A percentile compares a stretch with the other conserved stretches of the same genome.
These are phyloP conservation scores for Inonotus hispidus DNA, from an alignment of 1,284 basidiomycete genomes.

Conservation along the genomic window DNA sequence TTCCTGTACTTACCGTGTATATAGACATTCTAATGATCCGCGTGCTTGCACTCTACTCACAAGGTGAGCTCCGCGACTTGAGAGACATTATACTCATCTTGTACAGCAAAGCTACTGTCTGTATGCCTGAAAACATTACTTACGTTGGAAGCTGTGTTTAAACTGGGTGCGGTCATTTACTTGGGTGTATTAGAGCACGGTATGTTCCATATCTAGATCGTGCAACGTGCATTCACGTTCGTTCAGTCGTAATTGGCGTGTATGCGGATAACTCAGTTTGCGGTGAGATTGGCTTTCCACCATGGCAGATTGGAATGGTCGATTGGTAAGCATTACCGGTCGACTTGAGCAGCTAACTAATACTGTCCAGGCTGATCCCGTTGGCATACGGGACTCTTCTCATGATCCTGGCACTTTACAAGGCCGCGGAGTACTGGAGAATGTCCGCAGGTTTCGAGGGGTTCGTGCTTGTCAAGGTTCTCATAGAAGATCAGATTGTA, in stretches of 20 bases:
- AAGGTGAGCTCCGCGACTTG: neutral
- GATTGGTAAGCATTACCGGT: neutral
- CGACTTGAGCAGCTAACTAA: neutral
- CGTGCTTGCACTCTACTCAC: neutral
- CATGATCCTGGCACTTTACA: neutral
- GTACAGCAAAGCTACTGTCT: neutral
- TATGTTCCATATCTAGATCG: neutral
- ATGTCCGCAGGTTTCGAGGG: neutral
- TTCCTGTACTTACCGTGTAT: neutral
- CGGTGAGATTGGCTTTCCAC: neutral
- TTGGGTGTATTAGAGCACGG: neutral
- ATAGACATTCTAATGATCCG: neutral
- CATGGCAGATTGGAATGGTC: neutral
- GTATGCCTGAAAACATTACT: neutral
- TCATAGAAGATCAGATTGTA: conserved; percentile 4
- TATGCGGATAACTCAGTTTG: neutral
- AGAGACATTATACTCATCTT: neutral
- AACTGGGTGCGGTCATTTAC: neutral
- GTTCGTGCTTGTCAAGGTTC: neutral
- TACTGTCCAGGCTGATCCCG: neutral
- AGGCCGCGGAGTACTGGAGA: neutral
- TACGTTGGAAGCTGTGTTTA: neutral
- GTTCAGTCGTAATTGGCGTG: neutral
- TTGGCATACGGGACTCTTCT: neutral
- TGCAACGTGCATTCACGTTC: neutral